Evolutionary conservation across 768 basidiomycete species (phyloP).

Genomic region (Sistotremastrum suecicum): DNA sequence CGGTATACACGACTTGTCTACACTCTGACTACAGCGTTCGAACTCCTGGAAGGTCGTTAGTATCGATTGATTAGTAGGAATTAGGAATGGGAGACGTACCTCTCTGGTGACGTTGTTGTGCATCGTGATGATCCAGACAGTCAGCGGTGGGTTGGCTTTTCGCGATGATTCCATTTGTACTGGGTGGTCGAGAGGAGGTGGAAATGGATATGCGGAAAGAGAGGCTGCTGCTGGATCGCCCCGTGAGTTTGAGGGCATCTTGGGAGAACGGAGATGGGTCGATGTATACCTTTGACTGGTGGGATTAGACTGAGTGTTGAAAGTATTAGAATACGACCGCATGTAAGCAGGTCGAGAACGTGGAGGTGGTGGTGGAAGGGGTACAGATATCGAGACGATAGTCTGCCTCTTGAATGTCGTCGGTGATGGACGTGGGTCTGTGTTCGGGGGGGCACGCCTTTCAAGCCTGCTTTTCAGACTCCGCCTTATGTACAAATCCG

Average conservation of each 20-base stretch:
- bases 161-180: constrained; percentile 70
- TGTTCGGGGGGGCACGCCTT: too few species aligned
- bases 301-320: too few species aligned
- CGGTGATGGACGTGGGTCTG: too few species aligned
- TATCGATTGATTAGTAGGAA: too few species aligned
- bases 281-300: not conserved
- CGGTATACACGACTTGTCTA: constrained; percentile 68
- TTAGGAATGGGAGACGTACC: too few species aligned
- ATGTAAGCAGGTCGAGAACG: not conserved
- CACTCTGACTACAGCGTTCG: constrained; percentile 74
- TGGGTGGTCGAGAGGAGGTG: constrained; percentile 72
- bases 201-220: constrained; percentile 68
- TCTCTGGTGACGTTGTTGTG: too few species aligned
- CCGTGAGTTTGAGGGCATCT: constrained; percentile 27
- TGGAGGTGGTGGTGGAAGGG: too few species aligned
- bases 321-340: not conserved
- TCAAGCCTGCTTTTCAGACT: too few species aligned
- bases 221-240: constrained; percentile 63
- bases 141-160: constrained; percentile 22
- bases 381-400: too few species aligned
- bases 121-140: too few species aligned
- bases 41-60: constrained; percentile 46
- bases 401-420: too few species aligned
- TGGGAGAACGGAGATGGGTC: not conserved
- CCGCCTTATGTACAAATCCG: too few species aligned